These are phyloP conservation scores for Tolypocladium amazonense DNA, from an alignment of 2,329 filamentous ascomycete species.

Conservation along the genomic window DNA sequence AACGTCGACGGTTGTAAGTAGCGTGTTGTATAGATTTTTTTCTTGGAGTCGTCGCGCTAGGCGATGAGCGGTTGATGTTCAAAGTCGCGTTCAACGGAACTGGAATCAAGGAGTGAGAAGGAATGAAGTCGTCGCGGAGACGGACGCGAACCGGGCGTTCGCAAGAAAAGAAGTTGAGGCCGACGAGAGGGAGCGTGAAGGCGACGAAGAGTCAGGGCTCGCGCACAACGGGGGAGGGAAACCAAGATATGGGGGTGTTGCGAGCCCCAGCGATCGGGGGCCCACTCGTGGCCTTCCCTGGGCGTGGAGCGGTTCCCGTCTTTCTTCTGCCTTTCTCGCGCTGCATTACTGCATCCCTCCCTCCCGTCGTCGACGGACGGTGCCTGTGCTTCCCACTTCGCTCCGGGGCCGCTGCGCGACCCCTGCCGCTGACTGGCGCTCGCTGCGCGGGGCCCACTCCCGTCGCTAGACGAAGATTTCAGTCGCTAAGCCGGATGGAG, in stretches of 20 bases:
- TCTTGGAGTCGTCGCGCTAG: neutral
- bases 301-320: neutral
- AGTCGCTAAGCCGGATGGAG: neutral
- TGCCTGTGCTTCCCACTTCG: neutral
- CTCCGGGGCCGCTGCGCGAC: neutral
- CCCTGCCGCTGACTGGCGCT: neutral
- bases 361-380: neutral
- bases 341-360: neutral
- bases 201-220: neutral
- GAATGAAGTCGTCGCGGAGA: neutral
- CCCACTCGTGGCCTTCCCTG: neutral
- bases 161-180: neutral
- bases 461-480: neutral
- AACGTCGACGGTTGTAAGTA: conserved; percentile 12
- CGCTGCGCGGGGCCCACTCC: neutral
- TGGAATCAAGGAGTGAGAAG: neutral
- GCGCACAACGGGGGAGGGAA: neutral
- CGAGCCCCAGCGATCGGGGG: neutral
- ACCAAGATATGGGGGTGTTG: neutral
- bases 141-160: neutral
- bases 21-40: neutral
- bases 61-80: neutral
- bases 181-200: neutral
- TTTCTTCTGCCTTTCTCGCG: neutral
- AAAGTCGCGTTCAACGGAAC: neutral